A percentile compares a stretch with the other conserved stretches of the same genome.
Conservation (phyloP, 192 early-diverging fungal genomes). For the Coemansia sp. region DNA sequence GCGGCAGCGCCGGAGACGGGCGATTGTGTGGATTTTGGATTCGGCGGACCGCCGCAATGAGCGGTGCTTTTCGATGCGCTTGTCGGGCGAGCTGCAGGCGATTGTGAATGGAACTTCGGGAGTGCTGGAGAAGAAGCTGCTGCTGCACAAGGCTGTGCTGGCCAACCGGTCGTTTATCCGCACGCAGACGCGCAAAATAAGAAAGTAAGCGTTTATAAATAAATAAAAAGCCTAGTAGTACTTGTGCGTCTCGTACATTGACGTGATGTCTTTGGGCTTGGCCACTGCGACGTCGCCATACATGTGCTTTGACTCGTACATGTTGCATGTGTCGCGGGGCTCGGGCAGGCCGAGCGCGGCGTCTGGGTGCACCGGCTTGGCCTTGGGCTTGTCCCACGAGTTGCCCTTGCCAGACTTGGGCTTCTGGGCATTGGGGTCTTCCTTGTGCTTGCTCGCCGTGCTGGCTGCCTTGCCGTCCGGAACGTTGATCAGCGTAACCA, state of each 20-base stretch:
- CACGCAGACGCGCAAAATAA: constrained; percentile 3
- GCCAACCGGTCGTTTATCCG: constrained; percentile 75
- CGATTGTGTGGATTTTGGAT: constrained; percentile 85
- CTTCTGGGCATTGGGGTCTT: constrained; percentile 2
- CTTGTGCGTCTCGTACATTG: constrained; percentile 37
- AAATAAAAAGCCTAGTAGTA: constrained; percentile 21
- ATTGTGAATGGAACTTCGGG: constrained; percentile 71
- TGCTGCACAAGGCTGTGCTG: constrained; percentile 78
- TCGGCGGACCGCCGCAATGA: constrained; percentile 66
- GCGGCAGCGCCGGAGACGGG: constrained; percentile 72
- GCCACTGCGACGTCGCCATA: constrained; percentile 40
- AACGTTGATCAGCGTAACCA: constrained; percentile 76
- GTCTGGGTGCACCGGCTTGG: constrained; percentile 3
- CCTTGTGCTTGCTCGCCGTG: constrained; percentile 64
- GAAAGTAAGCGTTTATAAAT: neutral
- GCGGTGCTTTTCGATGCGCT: constrained; percentile 64
- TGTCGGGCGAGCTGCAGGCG: constrained; percentile 79
- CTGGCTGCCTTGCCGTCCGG: constrained; percentile 88
- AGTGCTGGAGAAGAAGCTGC: constrained; percentile 71
- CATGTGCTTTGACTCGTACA: constrained; percentile 33
- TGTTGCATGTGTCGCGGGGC: constrained; percentile 19
- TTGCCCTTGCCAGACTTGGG: constrained; percentile 21
- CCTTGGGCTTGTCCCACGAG: constrained; percentile 41
- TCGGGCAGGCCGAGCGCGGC: constrained; percentile 15
- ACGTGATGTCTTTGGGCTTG: constrained; percentile 9